Conservation (phyloP, 768 basidiomycete species). For the Tylopilus felleus region DNA sequence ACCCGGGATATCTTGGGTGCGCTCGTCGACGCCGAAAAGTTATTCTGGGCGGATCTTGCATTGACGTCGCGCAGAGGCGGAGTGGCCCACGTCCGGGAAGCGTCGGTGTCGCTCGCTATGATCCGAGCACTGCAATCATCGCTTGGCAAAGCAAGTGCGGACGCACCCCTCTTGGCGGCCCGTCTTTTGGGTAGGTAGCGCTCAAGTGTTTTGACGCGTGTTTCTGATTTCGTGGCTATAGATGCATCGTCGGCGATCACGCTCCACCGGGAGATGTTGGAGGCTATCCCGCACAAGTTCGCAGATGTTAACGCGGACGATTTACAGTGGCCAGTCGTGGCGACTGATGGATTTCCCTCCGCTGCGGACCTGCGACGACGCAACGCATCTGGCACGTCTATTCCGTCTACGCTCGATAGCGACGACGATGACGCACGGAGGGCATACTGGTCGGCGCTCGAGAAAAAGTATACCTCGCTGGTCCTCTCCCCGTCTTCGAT, state of each 20-base stretch:
- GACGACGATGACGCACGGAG: slow-evolving; percentile 41
- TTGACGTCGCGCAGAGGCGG: slow-evolving; percentile 55
- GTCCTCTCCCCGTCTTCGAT: slow-evolving; percentile 32
- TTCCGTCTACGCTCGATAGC: slow-evolving; percentile 20
- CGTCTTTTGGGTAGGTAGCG: slow-evolving; percentile 54
- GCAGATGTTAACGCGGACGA: slow-evolving; percentile 52
- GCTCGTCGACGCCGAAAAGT: slow-evolving; percentile 63
- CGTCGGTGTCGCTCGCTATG: slow-evolving; percentile 64
- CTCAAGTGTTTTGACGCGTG: background rate
- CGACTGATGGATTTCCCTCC: slow-evolving; percentile 41
- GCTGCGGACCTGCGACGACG: slow-evolving; percentile 18
- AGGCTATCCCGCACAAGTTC: slow-evolving; percentile 74
- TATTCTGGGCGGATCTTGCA: slow-evolving; percentile 64
- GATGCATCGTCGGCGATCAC: slow-evolving; percentile 77
- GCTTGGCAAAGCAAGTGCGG: slow-evolving; percentile 56
- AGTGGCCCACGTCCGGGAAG: slow-evolving; percentile 71
- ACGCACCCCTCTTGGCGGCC: slow-evolving; percentile 54
- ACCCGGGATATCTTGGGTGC: slow-evolving; percentile 56
- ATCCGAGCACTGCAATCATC: slow-evolving; percentile 78
- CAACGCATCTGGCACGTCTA: slow-evolving; percentile 16
- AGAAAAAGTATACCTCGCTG: slow-evolving; percentile 45
- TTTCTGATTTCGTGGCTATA: slow-evolving; percentile 27
- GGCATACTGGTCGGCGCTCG: slow-evolving; percentile 62
- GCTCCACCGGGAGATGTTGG: slow-evolving; percentile 81
- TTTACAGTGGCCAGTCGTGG: slow-evolving; percentile 66